Evolutionary conservation across 1,284 basidiomycete species (phyloP).

Genomic region (Wallemia hederae): DNA sequence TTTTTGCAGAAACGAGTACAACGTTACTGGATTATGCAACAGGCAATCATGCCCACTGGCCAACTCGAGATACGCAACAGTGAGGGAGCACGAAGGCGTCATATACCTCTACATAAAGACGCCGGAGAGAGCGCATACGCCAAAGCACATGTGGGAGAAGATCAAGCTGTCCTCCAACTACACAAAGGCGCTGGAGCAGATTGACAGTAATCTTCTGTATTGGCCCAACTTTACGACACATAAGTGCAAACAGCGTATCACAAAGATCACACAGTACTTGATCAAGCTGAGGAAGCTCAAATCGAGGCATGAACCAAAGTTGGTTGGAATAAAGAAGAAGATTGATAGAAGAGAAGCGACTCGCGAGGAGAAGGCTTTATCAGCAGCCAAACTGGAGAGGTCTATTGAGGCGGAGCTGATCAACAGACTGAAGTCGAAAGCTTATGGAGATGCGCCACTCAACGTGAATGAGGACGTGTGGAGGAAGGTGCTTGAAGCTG

Average conservation of each 20-base stretch:
- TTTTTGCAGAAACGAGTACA: constrained; percentile 96
- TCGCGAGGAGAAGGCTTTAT: constrained; percentile 80
- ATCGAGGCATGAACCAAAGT: constrained; percentile 64
- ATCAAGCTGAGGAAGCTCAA: constrained; percentile 88
- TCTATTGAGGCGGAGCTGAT: constrained; percentile 90
- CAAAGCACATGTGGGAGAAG: constrained; percentile 89
- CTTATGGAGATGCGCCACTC: constrained; percentile 86
- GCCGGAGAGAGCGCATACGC: constrained; percentile 82
- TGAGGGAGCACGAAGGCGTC: constrained; percentile 63
- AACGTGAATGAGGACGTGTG: constrained; percentile 97
- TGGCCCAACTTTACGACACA: constrained; percentile 96
- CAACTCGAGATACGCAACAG: constrained; percentile 87
- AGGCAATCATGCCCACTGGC: constrained; percentile 88
- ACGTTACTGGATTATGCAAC: constrained; percentile 89
- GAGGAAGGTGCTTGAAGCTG: constrained; percentile 53
- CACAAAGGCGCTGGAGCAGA: constrained; percentile 72
- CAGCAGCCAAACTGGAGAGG: constrained; percentile 73
- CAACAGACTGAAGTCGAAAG: constrained; percentile 77
- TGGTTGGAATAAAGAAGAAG: constrained; percentile 91
- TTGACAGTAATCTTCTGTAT: constrained; percentile 77
- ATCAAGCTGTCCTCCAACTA: constrained; percentile 85
- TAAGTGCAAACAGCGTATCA: constrained; percentile 96
- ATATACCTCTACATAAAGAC: constrained; percentile 96
- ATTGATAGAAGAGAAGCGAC: constrained; percentile 76
- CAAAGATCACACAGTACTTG: constrained; percentile 96